These are phyloP conservation scores for Colletotrichum higginsianum DNA, from an alignment of 2,329 filamentous ascomycete genomes.

Conservation along the genomic window DNA sequence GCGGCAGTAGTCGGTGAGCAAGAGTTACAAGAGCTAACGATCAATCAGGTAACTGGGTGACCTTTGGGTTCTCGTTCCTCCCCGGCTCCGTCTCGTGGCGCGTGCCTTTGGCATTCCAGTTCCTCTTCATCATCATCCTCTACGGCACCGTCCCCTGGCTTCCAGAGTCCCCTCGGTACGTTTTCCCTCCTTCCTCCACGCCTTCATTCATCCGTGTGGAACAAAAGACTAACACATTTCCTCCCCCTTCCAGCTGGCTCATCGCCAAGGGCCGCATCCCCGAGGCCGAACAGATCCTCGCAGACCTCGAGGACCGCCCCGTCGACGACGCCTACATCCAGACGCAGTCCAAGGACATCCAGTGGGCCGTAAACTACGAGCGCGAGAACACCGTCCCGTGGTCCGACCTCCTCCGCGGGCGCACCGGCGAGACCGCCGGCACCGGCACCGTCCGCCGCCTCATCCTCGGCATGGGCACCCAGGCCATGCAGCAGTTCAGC, in stretches of 20 bases:
- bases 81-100: conserved; percentile 54
- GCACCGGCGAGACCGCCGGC: conserved; percentile 58
- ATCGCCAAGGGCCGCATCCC: conserved; percentile 46
- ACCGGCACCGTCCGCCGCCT: conserved; percentile 66
- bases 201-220: too few relatives aligned
- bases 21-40: neutral
- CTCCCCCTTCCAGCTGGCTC: conserved; percentile 42
- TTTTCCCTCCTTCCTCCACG: accelerated
- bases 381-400: conserved; percentile 63
- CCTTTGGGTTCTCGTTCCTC: conserved; percentile 54
- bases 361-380: conserved; percentile 50
- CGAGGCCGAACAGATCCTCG: conserved; percentile 51
- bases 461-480: conserved; percentile 64
- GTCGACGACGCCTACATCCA: conserved; percentile 47
- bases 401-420: conserved; percentile 63
- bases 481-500: conserved; percentile 47
- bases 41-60: conserved; percentile 54
- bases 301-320: conserved; percentile 45
- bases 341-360: conserved; percentile 49
- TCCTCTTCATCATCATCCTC: conserved; percentile 56
- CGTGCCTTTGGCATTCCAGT: conserved; percentile 60
- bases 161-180: conserved; percentile 51
- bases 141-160: conserved; percentile 49
- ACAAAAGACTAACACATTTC: neutral
- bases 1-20: neutral